These are phyloP conservation scores for Chlorella sp. DNA, from an alignment of 139 green algal species.

Conservation along the genomic window DNA sequence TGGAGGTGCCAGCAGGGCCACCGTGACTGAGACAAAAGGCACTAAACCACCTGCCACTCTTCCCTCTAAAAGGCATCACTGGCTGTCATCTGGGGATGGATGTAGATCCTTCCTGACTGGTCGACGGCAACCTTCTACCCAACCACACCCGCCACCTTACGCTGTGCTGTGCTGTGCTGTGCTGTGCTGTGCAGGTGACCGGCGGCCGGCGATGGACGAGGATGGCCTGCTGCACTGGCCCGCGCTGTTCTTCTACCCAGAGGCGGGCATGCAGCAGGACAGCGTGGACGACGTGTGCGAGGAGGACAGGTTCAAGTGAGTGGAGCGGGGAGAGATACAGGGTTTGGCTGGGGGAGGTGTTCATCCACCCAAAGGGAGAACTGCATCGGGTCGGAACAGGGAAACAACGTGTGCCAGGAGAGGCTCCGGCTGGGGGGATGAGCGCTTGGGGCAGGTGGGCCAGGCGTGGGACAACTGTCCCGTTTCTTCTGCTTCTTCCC, in stretches of 20 bases:
- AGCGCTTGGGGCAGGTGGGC: too few relatives aligned
- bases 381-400: conserved; percentile 81
- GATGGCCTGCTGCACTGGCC: conserved; percentile 81
- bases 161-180: too few relatives aligned
- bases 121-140: too few relatives aligned
- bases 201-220: conserved; percentile 65
- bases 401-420: conserved; percentile 82
- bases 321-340: not conserved
- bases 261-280: conserved; percentile 81
- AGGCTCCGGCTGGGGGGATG: conserved; percentile 33
- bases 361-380: conserved; percentile 83
- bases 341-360: not conserved
- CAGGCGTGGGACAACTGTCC: too few relatives aligned
- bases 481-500: not conserved
- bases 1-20: not conserved
- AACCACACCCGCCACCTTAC: too few relatives aligned
- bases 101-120: too few relatives aligned
- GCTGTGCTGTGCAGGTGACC: conserved; percentile 41
- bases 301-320: conserved; percentile 61
- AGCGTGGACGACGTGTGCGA: conserved; percentile 85
- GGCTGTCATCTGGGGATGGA: too few relatives aligned
- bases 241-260: conserved; percentile 90
- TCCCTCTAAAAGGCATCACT: too few relatives aligned
- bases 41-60: not conserved
- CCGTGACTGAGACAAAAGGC: not conserved